A percentile compares a stretch with the other conserved stretches of the same genome.
These are phyloP conservation scores for Gloeopeniophorella convolvens DNA, from an alignment of 768 basidiomycete genomes.

Conservation along the genomic window DNA sequence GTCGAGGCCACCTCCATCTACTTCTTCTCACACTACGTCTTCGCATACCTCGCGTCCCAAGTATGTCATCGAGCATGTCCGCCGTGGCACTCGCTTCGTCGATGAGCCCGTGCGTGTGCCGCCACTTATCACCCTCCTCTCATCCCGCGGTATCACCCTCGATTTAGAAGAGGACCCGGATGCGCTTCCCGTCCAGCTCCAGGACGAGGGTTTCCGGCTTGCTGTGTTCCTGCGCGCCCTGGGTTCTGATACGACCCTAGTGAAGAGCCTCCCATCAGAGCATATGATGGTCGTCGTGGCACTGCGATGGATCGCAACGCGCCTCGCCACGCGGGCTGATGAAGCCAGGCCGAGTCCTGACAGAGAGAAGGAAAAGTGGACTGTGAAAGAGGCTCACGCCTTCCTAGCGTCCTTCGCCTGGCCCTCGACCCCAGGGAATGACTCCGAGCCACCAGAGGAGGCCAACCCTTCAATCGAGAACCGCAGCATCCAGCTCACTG, in stretches of 20 bases:
- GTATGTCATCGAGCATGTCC: conserved; percentile 49
- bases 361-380: conserved; percentile 68
- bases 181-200: conserved; percentile 42
- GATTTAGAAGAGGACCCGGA: conserved; percentile 18
- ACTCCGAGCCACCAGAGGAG: conserved; percentile 14
- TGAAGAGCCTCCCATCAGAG: conserved; percentile 42
- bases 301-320: conserved; percentile 55
- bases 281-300: conserved; percentile 47
- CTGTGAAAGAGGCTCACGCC: conserved; percentile 49
- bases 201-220: conserved; percentile 44
- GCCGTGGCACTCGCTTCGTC: conserved; percentile 61
- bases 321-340: conserved; percentile 43
- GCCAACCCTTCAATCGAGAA: conserved; percentile 40
- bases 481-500: conserved; percentile 60
- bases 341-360: conserved; percentile 46
- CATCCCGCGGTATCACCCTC: conserved; percentile 23
- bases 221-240: conserved; percentile 50
- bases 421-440: neutral
- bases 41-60: conserved; percentile 22
- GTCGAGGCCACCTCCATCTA: conserved; percentile 26
- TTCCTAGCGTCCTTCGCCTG: conserved; percentile 47
- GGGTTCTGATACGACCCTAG: conserved; percentile 42
- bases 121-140: conserved; percentile 42
- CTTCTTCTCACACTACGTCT: conserved; percentile 30
- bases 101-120: conserved; percentile 50